Evolutionary conservation across 2,329 filamentous ascomycete genomes (phyloP).

Genomic region (Pseudogymnoascus sp.): DNA sequence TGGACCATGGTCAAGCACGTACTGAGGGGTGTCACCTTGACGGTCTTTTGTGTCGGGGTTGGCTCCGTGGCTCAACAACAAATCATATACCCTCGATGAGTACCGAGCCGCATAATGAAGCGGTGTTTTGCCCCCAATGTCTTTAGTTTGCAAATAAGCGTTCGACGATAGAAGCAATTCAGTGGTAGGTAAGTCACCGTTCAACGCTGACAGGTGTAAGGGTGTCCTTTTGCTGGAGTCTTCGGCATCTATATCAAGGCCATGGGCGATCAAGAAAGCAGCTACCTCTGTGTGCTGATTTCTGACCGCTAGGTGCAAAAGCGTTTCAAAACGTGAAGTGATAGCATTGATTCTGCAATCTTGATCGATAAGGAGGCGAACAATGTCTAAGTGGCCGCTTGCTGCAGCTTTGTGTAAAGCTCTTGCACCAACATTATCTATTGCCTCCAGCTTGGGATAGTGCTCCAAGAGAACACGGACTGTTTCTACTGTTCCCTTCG

Average conservation of each 20-base stretch:
- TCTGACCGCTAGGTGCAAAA: not conserved
- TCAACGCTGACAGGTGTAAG: not conserved
- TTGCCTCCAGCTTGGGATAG: not conserved
- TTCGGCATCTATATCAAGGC: not conserved
- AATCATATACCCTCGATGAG: not conserved
- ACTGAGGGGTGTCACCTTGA: constrained; percentile 43
- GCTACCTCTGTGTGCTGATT: not conserved
- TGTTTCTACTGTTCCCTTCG: not conserved
- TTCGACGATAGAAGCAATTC: not conserved
- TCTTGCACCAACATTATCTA: not conserved
- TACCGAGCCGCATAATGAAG: not conserved
- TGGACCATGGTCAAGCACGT: constrained; percentile 40
- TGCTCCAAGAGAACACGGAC: not conserved
- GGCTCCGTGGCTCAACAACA: not conserved
- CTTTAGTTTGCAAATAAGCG: not conserved
- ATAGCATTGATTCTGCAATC: not conserved
- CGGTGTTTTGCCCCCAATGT: not conserved
- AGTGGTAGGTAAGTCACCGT: not conserved
- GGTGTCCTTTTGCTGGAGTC: not conserved
- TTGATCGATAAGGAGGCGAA: not conserved
- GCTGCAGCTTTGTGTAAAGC: not conserved
- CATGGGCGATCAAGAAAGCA: not conserved
- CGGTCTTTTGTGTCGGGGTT: constrained; percentile 9
- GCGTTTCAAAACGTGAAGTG: not conserved
- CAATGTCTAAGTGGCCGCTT: not conserved